Evolutionary conservation across 1,139 yeast species (phyloP).

Genomic region (Candida sp.): DNA sequence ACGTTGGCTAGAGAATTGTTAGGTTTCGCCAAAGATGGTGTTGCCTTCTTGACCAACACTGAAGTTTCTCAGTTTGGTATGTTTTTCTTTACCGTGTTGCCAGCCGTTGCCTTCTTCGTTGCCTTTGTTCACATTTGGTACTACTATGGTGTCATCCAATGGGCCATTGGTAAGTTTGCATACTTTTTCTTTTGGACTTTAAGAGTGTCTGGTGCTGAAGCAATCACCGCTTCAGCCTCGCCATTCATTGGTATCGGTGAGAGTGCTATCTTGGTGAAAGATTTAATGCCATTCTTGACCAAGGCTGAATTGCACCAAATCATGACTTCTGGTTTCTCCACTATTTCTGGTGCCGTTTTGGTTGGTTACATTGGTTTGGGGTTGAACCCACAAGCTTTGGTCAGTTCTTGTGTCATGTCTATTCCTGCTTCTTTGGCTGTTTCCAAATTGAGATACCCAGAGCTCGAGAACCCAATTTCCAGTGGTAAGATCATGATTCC

Average conservation of each 20-base stretch:
- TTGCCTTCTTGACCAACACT: constrained; percentile 57
- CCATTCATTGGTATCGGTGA: constrained; percentile 77
- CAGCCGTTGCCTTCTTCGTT: constrained; percentile 67
- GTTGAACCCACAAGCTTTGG: constrained; percentile 65
- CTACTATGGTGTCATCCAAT: constrained; percentile 64
- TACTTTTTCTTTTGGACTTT: constrained; percentile 65
- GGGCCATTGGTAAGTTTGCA: constrained; percentile 66
- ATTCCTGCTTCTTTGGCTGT: constrained; percentile 71
- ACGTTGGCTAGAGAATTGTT: constrained; percentile 62
- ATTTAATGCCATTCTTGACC: constrained; percentile 63
- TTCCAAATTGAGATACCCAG: constrained; percentile 66
- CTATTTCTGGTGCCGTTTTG: constrained; percentile 69
- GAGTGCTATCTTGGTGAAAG: constrained; percentile 65
- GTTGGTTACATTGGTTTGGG: constrained; percentile 72
- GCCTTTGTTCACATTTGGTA: constrained; percentile 67
- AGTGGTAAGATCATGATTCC: constrained; percentile 54
- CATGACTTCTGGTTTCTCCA: constrained; percentile 70
- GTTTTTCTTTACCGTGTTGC: constrained; percentile 66
- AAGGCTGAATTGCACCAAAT: constrained; percentile 69
- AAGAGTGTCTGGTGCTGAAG: constrained; percentile 68
- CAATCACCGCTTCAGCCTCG: constrained; percentile 71
- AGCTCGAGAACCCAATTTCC: constrained; percentile 60
- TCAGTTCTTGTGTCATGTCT: constrained; percentile 73
- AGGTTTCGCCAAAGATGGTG: constrained; percentile 66
- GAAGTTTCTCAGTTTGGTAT: constrained; percentile 43